A percentile compares a stretch with the other conserved stretches of the same genome.
Evolutionary conservation across 495 filamentous ascomycete genomes (phyloP).

Genomic region (Immersiella caudata): DNA sequence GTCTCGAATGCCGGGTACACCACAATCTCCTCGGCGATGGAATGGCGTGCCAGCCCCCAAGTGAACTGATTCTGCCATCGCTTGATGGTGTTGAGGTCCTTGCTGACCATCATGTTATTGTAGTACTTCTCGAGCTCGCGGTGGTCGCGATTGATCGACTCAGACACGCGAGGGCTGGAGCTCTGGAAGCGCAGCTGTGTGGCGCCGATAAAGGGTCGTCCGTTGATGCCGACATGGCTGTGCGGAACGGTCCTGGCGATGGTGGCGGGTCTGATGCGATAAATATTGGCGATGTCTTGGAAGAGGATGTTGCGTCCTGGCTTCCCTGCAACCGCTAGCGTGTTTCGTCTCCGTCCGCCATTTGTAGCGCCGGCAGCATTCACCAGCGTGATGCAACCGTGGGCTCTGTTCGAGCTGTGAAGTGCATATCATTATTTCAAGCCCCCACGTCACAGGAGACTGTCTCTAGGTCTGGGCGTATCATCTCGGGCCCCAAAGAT

Average conservation of each 20-base stretch:
- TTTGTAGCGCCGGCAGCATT: too few relatives aligned
- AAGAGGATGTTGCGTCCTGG: too few relatives aligned
- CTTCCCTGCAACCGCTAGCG: too few relatives aligned
- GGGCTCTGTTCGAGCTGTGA: too few relatives aligned
- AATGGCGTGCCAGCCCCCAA: conserved; percentile 71
- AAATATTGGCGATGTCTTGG: not conserved
- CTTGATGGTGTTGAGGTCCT: conserved; percentile 50
- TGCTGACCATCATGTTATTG: conserved; percentile 56
- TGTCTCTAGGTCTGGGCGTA: too few relatives aligned
- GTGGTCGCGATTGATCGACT: conserved; percentile 61
- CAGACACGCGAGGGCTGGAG: conserved; percentile 31
- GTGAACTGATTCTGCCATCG: conserved; percentile 68
- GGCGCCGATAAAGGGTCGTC: not conserved
- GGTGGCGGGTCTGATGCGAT: not conserved
- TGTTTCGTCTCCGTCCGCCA: not conserved
- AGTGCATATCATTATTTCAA: too few relatives aligned
- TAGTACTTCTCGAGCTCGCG: conserved; percentile 62
- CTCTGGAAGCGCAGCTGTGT: conserved; percentile 44
- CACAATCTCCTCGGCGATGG: conserved; percentile 68
- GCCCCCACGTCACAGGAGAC: too few relatives aligned
- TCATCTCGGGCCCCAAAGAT: too few relatives aligned
- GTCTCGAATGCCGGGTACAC: conserved; percentile 71
- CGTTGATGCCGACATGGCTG: not conserved
- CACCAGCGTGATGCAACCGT: too few relatives aligned
- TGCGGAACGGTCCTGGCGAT: not conserved